These are phyloP conservation scores for Leccinum fibrillosum DNA, from an alignment of 768 basidiomycete genomes.

Conservation along the genomic window DNA sequence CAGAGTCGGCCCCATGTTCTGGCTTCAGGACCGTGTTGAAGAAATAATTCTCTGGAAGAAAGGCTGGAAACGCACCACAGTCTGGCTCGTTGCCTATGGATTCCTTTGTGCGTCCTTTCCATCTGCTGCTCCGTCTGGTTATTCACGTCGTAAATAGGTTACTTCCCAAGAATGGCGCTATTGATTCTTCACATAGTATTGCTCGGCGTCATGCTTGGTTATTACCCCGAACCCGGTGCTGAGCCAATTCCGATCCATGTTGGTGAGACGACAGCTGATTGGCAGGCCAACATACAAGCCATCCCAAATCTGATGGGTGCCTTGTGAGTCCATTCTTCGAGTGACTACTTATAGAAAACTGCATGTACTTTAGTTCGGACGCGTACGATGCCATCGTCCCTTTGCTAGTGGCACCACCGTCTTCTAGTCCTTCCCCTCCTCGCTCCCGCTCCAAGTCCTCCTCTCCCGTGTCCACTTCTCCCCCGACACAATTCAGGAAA, in stretches of 20 bases:
- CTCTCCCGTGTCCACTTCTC: background rate
- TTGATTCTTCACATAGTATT: conserved; percentile 64
- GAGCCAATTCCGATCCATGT: conserved; percentile 37
- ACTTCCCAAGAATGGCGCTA: conserved; percentile 69
- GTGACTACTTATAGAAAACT: background rate
- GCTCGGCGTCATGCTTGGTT: conserved; percentile 62
- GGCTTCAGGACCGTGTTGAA: conserved; percentile 86
- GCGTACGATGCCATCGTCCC: conserved; percentile 44
- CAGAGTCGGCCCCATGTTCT: conserved; percentile 76
- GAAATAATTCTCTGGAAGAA: conserved; percentile 82
- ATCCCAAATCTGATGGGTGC: conserved; percentile 91
- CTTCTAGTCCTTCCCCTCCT: background rate
- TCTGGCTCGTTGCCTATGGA: conserved; percentile 74
- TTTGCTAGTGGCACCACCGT: conserved; percentile 34
- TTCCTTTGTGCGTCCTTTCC: conserved; percentile 65
- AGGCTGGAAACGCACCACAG: conserved; percentile 65
- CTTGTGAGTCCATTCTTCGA: conserved; percentile 46
- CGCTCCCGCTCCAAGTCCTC: background rate
- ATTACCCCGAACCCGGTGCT: conserved; percentile 45
- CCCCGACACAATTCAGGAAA: background rate
- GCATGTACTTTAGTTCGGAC: background rate
- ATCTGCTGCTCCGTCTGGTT: background rate
- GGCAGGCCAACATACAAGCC: conserved; percentile 84
- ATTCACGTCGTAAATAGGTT: conserved; percentile 45
- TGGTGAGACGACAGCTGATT: conserved; percentile 68